Evolutionary conservation across 208 protist genomes (phyloP), one percentile per base, ranked within the genome.

Genomic region (Endotrypanum monterogeii): DNA sequence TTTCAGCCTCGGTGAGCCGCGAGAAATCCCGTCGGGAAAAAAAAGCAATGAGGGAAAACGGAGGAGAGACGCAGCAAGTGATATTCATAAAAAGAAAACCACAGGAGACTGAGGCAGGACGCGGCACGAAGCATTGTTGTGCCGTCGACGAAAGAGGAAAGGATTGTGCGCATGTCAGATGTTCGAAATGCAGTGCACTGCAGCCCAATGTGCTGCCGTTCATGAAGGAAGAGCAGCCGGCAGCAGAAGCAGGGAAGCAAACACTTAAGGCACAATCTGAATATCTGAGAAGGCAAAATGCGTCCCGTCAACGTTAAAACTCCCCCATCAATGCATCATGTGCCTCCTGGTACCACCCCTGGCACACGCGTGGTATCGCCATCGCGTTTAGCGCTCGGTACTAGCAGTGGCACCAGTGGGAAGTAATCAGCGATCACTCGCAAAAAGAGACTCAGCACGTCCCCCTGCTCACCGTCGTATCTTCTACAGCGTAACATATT

Each of bases 361-460:
- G 32, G 44, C 44, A 37, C n/a, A 44, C 35, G 58, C 14, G 16
- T 20, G 4, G 6, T 14, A 39, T 44, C 35, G 30, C 11, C 35
- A 28, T 11, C n/a, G 2, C 41, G 39, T 30, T 11, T 25, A 2
- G 56, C 25, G 9, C 23, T 55, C 32, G 74, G 66, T 20, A 79
- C 11, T 9, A 79, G 58, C 30, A 44, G n/a, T 0, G 67, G 58
- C n/a, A 60, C 30, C 25, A 79, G 55, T 32, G 74, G 74, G 23
- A 79, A 72, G 57, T 73, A 79, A 0, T n/a, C 57, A 0, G 37
- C 58, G 39, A 94, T 79, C 20, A 74, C 74, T 28, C 30, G 67
- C 23, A 94, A 25, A 82, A 94, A 91, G 35, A 85, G 23, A 25
- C 70, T 67, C 1, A 94, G 62, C 23, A 82, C 32, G 56, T 86